These are phyloP conservation scores for Scedosporium aurantiacum DNA, from an alignment of 2,329 filamentous ascomycete genomes.

Conservation along the genomic window DNA sequence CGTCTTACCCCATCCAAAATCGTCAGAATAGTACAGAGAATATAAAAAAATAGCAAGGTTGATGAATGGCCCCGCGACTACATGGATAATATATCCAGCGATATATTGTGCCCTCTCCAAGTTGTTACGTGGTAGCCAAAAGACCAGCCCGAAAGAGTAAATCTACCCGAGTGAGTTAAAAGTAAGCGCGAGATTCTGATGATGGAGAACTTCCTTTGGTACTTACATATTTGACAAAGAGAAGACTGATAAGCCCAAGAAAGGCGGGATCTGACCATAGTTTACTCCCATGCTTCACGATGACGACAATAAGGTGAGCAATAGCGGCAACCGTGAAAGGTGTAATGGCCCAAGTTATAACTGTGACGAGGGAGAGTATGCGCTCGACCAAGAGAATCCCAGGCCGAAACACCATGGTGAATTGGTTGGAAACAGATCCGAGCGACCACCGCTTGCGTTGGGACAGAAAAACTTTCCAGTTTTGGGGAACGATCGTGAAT, in stretches of 20 bases:
- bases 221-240: slow-evolving; percentile 30
- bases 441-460: too few species aligned
- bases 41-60: too few species aligned
- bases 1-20: too few species aligned
- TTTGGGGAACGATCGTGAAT: slow-evolving; percentile 23
- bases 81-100: too few species aligned
- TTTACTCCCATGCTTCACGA: slow-evolving; percentile 20
- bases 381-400: slow-evolving; percentile 31
- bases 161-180: neutral
- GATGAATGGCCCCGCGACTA: too few species aligned
- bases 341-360: slow-evolving; percentile 28
- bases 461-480: too few species aligned
- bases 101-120: too few species aligned
- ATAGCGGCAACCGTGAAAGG: slow-evolving; percentile 21
- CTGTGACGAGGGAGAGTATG: slow-evolving; percentile 32
- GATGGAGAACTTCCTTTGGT: too few species aligned
- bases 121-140: neutral
- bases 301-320: slow-evolving; percentile 23
- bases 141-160: neutral
- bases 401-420: slow-evolving; percentile 33
- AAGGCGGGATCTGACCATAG: slow-evolving; percentile 25
- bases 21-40: too few species aligned
- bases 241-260: slow-evolving; percentile 23
- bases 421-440: slow-evolving; percentile 23
- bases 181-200: neutral